A percentile compares a stretch with the other conserved stretches of the same genome.
phyloP scores from a whole-genome alignment of 306 rosid genomes.

The Luffa acutangula region DNA sequence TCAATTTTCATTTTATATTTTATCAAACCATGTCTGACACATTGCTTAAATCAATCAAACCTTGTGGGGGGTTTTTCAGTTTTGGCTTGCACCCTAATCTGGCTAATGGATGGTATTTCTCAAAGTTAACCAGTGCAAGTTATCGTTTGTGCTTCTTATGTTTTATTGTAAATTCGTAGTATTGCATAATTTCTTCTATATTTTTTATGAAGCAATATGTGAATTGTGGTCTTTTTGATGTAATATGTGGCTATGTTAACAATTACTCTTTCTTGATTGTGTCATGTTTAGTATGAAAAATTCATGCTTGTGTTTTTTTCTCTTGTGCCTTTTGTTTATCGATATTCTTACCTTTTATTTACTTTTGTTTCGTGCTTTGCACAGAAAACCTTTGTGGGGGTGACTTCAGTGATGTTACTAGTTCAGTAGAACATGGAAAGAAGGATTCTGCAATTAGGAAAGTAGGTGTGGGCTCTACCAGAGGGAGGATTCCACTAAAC shows the following conservation, averaged over 20 bases:
- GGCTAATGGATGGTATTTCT: neutral
- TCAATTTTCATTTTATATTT: neutral
- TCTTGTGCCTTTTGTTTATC: neutral
- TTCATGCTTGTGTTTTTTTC: neutral
- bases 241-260: neutral
- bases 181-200: neutral
- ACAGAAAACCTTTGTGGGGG: constrained; percentile 55
- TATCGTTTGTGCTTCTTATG: neutral
- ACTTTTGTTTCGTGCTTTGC: constrained; percentile 5
- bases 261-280: neutral
- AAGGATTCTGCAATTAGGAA: constrained; percentile 33
- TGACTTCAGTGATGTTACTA: constrained; percentile 49
- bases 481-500: constrained; percentile 46
- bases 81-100: neutral
- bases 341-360: neutral
- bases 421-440: constrained; percentile 46
- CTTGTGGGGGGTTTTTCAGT: neutral
- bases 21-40: neutral
- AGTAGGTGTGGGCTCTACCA: constrained; percentile 22
- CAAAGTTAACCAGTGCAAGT: neutral
- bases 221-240: neutral
- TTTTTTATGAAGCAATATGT: neutral
- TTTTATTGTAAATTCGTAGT: neutral
- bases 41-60: neutral
- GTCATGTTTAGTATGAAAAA: neutral